Evolutionary conservation across 371 early-diverging fungal species (phyloP), one percentile per base, ranked within the genome.

Genomic region (Haplosporangium sp.): DNA sequence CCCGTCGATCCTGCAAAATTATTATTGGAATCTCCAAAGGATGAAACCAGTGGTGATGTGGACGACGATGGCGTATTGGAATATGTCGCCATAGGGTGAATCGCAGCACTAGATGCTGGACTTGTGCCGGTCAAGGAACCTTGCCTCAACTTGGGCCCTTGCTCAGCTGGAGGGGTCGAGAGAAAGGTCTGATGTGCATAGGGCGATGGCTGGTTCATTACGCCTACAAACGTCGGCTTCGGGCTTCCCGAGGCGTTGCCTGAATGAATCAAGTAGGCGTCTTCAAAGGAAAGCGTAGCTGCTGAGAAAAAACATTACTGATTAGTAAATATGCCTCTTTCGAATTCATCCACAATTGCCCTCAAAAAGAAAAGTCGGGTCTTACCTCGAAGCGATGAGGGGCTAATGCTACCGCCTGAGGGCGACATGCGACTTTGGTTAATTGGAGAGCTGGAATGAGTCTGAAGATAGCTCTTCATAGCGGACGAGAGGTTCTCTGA

Each of bases 221-320:
- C 38, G 23, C 68, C 66, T 14, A 68, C 62, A 52, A 59, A 62
- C 13, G 65, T 38, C 8, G 70, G 43, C 51, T 69, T 62, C 11
- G 76, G 55, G 14, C 65, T 72, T 43, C 65, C 65, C 40, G 89
- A 86, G 1, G 83, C 88, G 57, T 86, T 84, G 9, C 88, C 89
- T 75, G 86, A 82, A 58, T 80, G 83, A 56, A 89, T 87, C 62
- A 86, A 59, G 53, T 86, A 85, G 1, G 89, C 89, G 67, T 89
- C 87, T 64, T 89, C 89, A 81, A 89, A 89, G 0, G 89, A 89
- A 3, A 87, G 64, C 2, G 89, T 81, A 1, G 86, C 80, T 12
- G 82, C 80, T 62, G 55, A 43, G 42, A 62, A 40, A 58, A 50
- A 53, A 50, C 2, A 23, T 51, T 7, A 16, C 14, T n/a, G 20